Conservation (phyloP, 1,284 basidiomycete genomes). For the Marasmius tenuissimus region DNA sequence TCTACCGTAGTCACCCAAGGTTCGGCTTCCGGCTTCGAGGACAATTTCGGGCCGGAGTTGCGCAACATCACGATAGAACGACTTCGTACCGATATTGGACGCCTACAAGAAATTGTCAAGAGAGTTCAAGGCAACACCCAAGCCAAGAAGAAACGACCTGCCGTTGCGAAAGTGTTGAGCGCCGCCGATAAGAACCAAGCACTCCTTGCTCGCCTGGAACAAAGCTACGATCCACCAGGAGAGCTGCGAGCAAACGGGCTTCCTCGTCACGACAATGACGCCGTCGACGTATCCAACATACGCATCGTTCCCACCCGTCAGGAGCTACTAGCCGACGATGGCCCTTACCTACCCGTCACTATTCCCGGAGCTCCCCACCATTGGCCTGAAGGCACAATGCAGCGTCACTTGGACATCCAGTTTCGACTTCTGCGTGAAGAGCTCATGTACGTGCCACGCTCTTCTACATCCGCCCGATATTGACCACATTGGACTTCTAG, state of each 20-base stretch:
- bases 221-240: constrained; percentile 57
- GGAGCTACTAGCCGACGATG: constrained; percentile 48
- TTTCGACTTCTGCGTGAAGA: constrained; percentile 73
- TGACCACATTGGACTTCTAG: constrained; percentile 26
- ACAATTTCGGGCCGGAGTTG: constrained; percentile 36
- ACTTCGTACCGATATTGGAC: neutral
- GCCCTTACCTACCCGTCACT: constrained; percentile 60
- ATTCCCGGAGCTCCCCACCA: constrained; percentile 62
- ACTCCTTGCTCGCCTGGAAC: constrained; percentile 32
- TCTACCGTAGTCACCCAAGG: constrained; percentile 37
- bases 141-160: constrained; percentile 14
- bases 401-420: constrained; percentile 65
- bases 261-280: constrained; percentile 69
- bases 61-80: constrained; percentile 20
- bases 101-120: constrained; percentile 7
- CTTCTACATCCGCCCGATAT: neutral
- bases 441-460: constrained; percentile 46
- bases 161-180: neutral
- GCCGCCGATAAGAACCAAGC: constrained; percentile 18
- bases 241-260: constrained; percentile 41
- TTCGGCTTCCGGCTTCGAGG: constrained; percentile 33
- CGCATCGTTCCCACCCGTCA: constrained; percentile 61
- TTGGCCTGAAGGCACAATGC: constrained; percentile 51
- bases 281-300: constrained; percentile 52
- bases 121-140: neutral